These are phyloP conservation scores for Alternaria novae-zelandiae DNA, from an alignment of 2,329 filamentous ascomycete species.

Conservation along the genomic window DNA sequence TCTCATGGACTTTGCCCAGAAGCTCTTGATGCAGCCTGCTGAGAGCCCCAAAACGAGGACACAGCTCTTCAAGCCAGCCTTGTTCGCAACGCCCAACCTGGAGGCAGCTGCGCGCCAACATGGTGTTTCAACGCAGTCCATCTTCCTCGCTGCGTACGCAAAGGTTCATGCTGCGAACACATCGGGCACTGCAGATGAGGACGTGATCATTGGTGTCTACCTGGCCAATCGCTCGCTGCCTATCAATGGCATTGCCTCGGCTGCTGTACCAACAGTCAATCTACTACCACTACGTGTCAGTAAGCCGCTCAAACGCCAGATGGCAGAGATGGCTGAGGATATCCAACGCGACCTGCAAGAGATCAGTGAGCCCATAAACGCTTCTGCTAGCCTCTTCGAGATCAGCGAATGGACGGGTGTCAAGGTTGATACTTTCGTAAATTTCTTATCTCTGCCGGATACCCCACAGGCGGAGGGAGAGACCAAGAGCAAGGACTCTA, in stretches of 20 bases:
- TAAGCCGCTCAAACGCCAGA: constrained; percentile 28
- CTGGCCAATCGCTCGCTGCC: constrained; percentile 74
- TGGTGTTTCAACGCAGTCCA: constrained; percentile 72
- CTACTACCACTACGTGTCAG: constrained; percentile 74
- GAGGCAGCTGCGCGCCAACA: constrained; percentile 51
- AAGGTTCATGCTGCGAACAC: constrained; percentile 53
- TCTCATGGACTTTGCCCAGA: constrained; percentile 35
- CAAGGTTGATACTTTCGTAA: constrained; percentile 75
- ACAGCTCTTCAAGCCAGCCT: constrained; percentile 58
- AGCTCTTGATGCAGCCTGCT: constrained; percentile 24
- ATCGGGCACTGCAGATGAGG: constrained; percentile 27
- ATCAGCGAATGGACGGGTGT: constrained; percentile 78
- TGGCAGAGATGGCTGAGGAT: constrained; percentile 61
- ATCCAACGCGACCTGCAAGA: constrained; percentile 73
- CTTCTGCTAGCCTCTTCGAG: constrained; percentile 70
- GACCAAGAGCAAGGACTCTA: not conserved
- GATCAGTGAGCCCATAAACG: constrained; percentile 64
- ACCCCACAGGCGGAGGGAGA: constrained; percentile 17
- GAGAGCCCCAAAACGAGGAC: constrained; percentile 37
- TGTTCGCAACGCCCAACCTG: constrained; percentile 53
- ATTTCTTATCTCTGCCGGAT: constrained; percentile 71
- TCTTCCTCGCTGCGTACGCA: constrained; percentile 77
- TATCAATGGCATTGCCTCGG: constrained; percentile 57
- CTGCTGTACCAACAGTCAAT: constrained; percentile 75
- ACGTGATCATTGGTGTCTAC: constrained; percentile 78